Conservation (phyloP, 1,284 basidiomycete genomes). For the Pulveroboletus sp. region DNA sequence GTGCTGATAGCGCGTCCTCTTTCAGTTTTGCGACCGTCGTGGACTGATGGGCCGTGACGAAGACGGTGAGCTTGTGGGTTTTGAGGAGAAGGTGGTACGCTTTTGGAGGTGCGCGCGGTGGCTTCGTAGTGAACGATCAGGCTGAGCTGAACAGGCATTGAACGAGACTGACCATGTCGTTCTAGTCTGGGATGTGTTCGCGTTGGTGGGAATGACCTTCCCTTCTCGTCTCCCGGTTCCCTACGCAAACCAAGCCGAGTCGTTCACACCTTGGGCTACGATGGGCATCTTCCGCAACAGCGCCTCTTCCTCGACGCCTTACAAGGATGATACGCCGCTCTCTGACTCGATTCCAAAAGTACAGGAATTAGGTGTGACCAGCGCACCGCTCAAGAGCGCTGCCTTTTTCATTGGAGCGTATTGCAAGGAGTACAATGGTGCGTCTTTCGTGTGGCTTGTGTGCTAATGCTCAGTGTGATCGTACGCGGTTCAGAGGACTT, state of each 20-base stretch:
- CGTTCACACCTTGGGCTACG: constrained; percentile 20
- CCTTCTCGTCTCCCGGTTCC: constrained; percentile 19
- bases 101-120: constrained; percentile 45
- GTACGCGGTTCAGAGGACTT: constrained; percentile 78
- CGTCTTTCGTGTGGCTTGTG: constrained; percentile 27
- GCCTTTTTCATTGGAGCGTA: constrained; percentile 96
- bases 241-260: neutral
- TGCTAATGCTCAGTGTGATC: neutral
- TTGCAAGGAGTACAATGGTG: constrained; percentile 97
- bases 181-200: neutral
- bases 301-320: constrained; percentile 42
- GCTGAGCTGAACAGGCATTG: neutral
- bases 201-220: constrained; percentile 24
- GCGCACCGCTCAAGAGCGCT: constrained; percentile 93
- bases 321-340: constrained; percentile 70
- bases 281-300: constrained; percentile 53
- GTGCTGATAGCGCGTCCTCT: constrained; percentile 56
- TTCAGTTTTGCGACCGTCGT: constrained; percentile 57
- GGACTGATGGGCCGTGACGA: constrained; percentile 51
- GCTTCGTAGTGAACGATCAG: constrained; percentile 29
- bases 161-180: constrained; percentile 24
- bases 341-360: constrained; percentile 79
- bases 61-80: constrained; percentile 64
- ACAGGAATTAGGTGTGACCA: constrained; percentile 87
- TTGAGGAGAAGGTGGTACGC: constrained; percentile 63